These are phyloP conservation scores for Ustilago bromivora DNA, from an alignment of 1,284 basidiomycete species.

Conservation along the genomic window DNA sequence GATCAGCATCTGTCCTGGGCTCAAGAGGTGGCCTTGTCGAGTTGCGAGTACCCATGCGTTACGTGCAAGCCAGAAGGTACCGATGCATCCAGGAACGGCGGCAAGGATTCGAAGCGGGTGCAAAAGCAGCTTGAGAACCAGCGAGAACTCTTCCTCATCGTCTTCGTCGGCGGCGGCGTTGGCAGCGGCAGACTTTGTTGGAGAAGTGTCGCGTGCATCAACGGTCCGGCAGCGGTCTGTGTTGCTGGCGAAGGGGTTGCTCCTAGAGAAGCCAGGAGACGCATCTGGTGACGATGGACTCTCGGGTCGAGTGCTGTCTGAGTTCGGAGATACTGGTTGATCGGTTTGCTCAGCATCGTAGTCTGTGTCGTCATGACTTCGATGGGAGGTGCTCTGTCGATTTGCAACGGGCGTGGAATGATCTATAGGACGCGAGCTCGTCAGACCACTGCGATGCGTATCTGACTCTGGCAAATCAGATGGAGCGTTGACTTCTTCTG, in stretches of 20 bases:
- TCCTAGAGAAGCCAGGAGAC: not conserved
- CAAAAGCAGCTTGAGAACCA: conserved; percentile 55
- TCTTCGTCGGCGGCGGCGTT: conserved; percentile 6
- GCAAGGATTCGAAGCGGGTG: conserved; percentile 65
- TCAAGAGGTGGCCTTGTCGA: conserved; percentile 41
- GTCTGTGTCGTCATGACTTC: not conserved
- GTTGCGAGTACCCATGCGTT: conserved; percentile 39
- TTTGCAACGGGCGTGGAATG: not conserved
- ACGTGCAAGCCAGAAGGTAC: conserved; percentile 62
- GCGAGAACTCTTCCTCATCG: conserved; percentile 51
- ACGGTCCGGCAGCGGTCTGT: not conserved
- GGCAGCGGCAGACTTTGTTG: not conserved
- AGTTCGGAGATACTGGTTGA: conserved; percentile 20
- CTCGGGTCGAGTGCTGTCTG: conserved; percentile 31
- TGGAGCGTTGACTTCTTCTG: not conserved
- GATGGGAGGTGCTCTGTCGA: not conserved
- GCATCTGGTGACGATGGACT: conserved; percentile 11
- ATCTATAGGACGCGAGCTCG: not conserved
- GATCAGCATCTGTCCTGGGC: conserved; percentile 21
- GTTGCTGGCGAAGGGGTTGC: not conserved
- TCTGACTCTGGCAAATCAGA: not conserved
- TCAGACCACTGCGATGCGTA: not conserved
- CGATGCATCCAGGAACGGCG: conserved; percentile 64
- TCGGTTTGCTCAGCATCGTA: conserved; percentile 8
- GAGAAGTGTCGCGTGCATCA: not conserved